Conservation (phyloP, 352 stramenopile species). For the Pythium plurisporium region DNA sequence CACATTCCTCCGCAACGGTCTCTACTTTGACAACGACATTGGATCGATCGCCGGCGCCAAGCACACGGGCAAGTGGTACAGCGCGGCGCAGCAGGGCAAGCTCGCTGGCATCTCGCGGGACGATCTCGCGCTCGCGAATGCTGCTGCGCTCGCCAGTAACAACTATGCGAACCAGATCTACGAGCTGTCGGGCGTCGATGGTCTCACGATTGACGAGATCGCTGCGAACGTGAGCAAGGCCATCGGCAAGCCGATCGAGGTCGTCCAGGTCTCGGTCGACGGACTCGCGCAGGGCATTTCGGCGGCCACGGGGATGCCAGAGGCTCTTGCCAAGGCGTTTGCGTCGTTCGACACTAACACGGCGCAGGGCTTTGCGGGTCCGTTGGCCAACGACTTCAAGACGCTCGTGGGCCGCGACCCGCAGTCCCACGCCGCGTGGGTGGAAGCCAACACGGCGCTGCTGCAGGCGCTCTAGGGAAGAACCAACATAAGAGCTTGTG, state of each 20-base stretch:
- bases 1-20: constrained; percentile 8
- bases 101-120: constrained; percentile 1
- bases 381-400: background rate
- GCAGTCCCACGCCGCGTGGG: background rate
- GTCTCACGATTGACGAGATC: constrained; percentile 10
- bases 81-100: constrained; percentile 3
- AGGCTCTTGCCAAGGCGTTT: background rate
- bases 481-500: too few species aligned
- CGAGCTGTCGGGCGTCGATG: background rate
- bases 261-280: constrained; percentile 3
- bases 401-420: background rate
- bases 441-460: background rate
- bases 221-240: constrained; percentile 6
- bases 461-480: too few species aligned
- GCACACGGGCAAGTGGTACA: constrained; percentile 12
- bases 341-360: constrained; percentile 1
- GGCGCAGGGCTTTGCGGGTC: background rate
- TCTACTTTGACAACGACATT: constrained; percentile 12
- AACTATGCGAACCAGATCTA: constrained; percentile 12
- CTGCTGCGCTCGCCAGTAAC: constrained; percentile 8
- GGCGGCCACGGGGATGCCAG: background rate
- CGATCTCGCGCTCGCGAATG: constrained; percentile 7
- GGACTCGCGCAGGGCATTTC: background rate
- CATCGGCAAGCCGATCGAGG: constrained; percentile 12
- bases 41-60: background rate